phyloP scores from a whole-genome alignment of 164 flowering plant genomes.

The Aristolochia contorta region DNA sequence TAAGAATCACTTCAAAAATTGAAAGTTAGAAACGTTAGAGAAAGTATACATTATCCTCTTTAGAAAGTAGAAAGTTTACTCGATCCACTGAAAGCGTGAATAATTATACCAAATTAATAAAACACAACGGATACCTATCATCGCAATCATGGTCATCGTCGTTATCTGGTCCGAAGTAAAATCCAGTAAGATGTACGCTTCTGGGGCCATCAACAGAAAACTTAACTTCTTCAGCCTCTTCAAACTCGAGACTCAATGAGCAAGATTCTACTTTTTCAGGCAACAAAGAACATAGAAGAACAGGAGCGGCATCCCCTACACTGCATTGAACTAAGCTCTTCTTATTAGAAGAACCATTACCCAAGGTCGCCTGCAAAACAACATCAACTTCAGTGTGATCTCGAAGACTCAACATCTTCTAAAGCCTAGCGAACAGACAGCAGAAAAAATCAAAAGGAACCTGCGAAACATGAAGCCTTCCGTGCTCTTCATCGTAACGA shows the following conservation, averaged over 20 bases:
- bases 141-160: slow-evolving; percentile 11
- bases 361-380: slow-evolving; percentile 68
- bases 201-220: slow-evolving; percentile 73
- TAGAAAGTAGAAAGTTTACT: too few relatives aligned
- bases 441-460: slow-evolving; percentile 19
- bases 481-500: slow-evolving; percentile 27
- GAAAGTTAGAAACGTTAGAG: slow-evolving; percentile 3
- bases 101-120: not conserved
- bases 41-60: too few relatives aligned
- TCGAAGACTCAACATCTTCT: not conserved
- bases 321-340: slow-evolving; percentile 57
- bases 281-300: slow-evolving; percentile 60
- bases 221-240: slow-evolving; percentile 47
- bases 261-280: slow-evolving; percentile 60
- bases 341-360: slow-evolving; percentile 47
- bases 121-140: slow-evolving; percentile 50
- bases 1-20: slow-evolving; percentile 41
- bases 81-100: too few relatives aligned
- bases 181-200: slow-evolving; percentile 83
- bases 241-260: slow-evolving; percentile 66
- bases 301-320: slow-evolving; percentile 48
- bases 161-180: slow-evolving; percentile 14
- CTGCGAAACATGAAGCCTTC: slow-evolving; percentile 73
- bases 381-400: not conserved
- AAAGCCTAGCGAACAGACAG: not conserved